phyloP scores from a whole-genome alignment of 257 asterid species.

The Penstemon newberryi region DNA sequence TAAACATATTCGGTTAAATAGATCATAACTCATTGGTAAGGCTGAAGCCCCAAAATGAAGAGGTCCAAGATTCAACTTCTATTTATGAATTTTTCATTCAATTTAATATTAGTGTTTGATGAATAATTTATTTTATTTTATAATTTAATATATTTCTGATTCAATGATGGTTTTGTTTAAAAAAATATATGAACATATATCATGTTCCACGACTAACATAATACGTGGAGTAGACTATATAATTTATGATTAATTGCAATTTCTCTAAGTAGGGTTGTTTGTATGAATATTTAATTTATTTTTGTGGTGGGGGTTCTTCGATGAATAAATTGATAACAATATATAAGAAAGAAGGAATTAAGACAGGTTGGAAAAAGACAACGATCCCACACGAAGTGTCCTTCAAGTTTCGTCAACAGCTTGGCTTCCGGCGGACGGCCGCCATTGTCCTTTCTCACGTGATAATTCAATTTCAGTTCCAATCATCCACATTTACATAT shows the following conservation, averaged over 20 bases:
- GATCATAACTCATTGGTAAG: too few relatives aligned
- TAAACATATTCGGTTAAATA: too few relatives aligned
- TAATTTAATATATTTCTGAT: too few relatives aligned
- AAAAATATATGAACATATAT: too few relatives aligned
- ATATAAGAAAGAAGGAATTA: background rate
- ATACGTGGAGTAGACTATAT: too few relatives aligned
- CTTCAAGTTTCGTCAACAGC: slow-evolving; percentile 40
- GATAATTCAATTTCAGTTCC: slow-evolving; percentile 25
- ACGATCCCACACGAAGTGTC: slow-evolving; percentile 35
- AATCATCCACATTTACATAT: slow-evolving; percentile 6
- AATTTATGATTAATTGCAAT: background rate
- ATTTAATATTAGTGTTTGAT: too few relatives aligned
- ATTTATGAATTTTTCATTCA: too few relatives aligned
- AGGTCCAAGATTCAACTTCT: too few relatives aligned
- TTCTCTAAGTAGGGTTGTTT: slow-evolving; percentile 22
- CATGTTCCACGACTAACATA: too few relatives aligned
- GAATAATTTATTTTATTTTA: too few relatives aligned
- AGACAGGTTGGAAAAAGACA: slow-evolving; percentile 42
- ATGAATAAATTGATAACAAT: background rate
- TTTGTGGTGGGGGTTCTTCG: background rate
- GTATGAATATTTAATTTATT: background rate
- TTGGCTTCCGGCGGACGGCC: slow-evolving; percentile 21
- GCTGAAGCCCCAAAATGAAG: too few relatives aligned
- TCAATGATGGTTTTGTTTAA: too few relatives aligned
- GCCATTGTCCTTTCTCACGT: slow-evolving; percentile 30